Evolutionary conservation across 352 stramenopile genomes (phyloP).

Genomic region (Pythium diclinum): DNA sequence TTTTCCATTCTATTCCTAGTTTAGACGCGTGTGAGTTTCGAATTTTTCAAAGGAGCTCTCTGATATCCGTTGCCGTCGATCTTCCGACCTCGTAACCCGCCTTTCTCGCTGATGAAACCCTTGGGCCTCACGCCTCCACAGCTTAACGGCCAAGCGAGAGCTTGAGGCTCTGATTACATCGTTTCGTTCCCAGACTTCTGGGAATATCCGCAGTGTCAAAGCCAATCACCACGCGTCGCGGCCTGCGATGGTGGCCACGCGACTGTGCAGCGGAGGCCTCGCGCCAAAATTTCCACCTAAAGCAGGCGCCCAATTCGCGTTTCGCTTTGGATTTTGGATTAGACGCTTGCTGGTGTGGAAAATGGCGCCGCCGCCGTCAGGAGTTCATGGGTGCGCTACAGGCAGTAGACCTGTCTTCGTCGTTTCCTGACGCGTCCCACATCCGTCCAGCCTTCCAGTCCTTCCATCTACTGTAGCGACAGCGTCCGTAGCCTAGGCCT

Average conservation of each 20-base stretch:
- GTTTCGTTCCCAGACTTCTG: slow-evolving; percentile 4
- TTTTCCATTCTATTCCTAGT: neutral
- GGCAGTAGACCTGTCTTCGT: neutral
- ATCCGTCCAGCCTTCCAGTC: neutral
- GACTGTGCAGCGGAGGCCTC: neutral
- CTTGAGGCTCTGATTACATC: neutral
- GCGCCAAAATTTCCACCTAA: slow-evolving; percentile 6
- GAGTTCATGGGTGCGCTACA: neutral
- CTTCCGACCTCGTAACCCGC: neutral
- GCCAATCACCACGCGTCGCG: neutral
- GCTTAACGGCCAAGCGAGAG: too few relatives aligned
- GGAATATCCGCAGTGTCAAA: neutral
- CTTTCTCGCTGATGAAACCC: neutral
- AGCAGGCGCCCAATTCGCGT: neutral
- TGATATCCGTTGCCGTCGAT: neutral
- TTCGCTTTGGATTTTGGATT: neutral
- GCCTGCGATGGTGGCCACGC: neutral
- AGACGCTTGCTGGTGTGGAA: neutral
- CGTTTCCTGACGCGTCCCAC: slow-evolving; percentile 2
- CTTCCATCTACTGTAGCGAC: neutral
- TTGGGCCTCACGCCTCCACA: neutral
- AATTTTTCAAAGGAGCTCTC: neutral
- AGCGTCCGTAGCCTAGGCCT: neutral
- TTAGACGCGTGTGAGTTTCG: neutral
- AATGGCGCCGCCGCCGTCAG: neutral